Conservation (phyloP, 2,329 filamentous ascomycete genomes). For the Botrytis hyacinthi region DNA sequence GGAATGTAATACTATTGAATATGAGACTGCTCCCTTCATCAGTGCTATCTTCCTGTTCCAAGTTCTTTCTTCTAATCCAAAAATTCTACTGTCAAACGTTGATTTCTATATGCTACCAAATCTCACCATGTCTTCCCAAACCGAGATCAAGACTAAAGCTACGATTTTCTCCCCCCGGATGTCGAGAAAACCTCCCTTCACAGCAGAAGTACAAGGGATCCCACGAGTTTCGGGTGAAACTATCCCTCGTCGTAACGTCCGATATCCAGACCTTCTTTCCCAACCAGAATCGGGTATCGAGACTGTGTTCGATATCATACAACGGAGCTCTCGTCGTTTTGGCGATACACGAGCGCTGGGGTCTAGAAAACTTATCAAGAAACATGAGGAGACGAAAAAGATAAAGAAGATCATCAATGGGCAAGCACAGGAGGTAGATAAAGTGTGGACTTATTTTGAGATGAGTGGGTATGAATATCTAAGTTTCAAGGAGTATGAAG, state of each 20-base stretch:
- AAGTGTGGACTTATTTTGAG: slow-evolving; percentile 88
- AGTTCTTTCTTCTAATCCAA: background rate
- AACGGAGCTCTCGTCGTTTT: slow-evolving; percentile 61
- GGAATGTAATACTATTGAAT: slow-evolving; percentile 11
- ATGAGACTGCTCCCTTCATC: background rate
- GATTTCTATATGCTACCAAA: background rate
- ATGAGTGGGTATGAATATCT: slow-evolving; percentile 75
- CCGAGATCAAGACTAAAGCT: background rate
- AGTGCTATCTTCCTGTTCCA: no score
- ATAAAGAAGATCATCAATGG: slow-evolving; percentile 85
- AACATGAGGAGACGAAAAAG: slow-evolving; percentile 82
- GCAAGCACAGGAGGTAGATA: slow-evolving; percentile 74
- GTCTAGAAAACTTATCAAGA: slow-evolving; percentile 70
- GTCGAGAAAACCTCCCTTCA: slow-evolving; percentile 52
- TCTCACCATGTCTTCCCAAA: slow-evolving; percentile 7
- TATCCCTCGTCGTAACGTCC: slow-evolving; percentile 58
- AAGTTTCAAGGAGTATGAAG: slow-evolving; percentile 76
- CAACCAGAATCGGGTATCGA: slow-evolving; percentile 44
- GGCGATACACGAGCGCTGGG: slow-evolving; percentile 66
- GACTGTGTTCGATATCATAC: slow-evolving; percentile 75
- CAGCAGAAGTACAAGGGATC: slow-evolving; percentile 56
- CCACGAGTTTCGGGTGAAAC: slow-evolving; percentile 61
- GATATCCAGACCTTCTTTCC: slow-evolving; percentile 47
- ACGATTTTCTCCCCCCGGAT: slow-evolving; percentile 24
- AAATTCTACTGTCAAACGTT: background rate